phyloP scores from a whole-genome alignment of 148 eudicot genomes.

The Rhododendron kiyosumense region DNA sequence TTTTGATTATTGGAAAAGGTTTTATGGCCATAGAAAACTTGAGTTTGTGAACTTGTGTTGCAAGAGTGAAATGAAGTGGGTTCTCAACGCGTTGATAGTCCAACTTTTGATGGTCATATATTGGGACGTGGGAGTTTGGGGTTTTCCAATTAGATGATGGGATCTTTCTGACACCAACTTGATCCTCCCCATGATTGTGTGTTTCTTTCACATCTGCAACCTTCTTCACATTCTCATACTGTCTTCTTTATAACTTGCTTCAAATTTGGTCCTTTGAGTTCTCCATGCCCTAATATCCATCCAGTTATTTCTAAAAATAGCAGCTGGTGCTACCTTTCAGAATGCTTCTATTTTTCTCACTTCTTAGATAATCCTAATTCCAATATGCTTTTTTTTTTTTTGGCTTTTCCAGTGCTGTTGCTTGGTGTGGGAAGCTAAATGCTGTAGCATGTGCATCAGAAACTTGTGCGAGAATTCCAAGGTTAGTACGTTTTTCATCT shows the following conservation, averaged over 20 bases:
- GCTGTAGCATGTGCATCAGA: slow-evolving; percentile 97
- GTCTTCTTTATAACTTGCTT: neutral
- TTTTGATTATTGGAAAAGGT: neutral
- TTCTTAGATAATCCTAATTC: neutral
- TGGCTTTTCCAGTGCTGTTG: slow-evolving; percentile 66
- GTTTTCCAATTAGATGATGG: neutral
- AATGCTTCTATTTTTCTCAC: neutral
- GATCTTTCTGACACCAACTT: neutral
- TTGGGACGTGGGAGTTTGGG: neutral
- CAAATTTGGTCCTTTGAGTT: neutral
- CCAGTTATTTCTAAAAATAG: neutral
- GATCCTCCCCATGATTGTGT: neutral
- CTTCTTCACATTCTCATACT: neutral
- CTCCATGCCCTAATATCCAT: neutral
- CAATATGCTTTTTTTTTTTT: neutral
- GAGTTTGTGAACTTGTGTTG: neutral
- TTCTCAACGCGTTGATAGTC: neutral
- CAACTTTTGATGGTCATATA: neutral
- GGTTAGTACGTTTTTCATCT: slow-evolving; percentile 37
- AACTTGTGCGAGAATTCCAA: slow-evolving; percentile 98
- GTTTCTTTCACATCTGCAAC: neutral
- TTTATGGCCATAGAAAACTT: neutral
- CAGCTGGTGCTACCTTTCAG: neutral
- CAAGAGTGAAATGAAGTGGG: neutral
- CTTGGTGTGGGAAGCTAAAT: slow-evolving; percentile 99